Evolutionary conservation across 805 yeast genomes (phyloP), one percentile per base, ranked within the genome.

Genomic region (Priceomyces melissophilus): DNA sequence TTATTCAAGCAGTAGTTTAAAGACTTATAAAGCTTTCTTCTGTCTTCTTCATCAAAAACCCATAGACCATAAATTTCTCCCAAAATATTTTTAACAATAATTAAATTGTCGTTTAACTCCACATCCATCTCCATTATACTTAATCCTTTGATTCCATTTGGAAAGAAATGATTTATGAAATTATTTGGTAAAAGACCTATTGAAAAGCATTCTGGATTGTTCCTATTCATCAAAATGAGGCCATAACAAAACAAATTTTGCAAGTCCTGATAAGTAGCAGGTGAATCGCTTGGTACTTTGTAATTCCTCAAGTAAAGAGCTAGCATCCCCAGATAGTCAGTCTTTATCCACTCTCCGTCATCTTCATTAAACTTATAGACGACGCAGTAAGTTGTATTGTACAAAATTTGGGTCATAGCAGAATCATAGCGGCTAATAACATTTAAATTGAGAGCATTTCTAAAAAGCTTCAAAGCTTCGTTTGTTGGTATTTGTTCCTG

Each of bases 351-450:
- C 49, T 81, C 85, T 47, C 76, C 80, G 25, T 63, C 61, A 6
- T 62, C 69, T 14, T 71, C 69, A 48, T 76, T 77, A 64, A 77
- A 84, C 54, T 79, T 76, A 59, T 84, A 85, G 12, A 84, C 69
- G 26, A 84, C 86, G 41, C 85, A 80, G 57, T 84, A 87, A 11
- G 90, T 79, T 2, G 90, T 77, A 39, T 81, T 76, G 52, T 78
- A 82, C 32, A 84, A 62, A 25, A 85, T 67, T 54, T 82, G 87
- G 42, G 82, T 79, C 37, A 84, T 78, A 47, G 72, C 71, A 0
- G 90, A 85, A 49, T 85, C 95, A 54, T 85, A 85, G 45, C 89
- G 73, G 16, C 84, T 82, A 25, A 85, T 82, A 39, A 85, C 90
- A 55, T 84, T 85, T 63, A 76, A 84, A 37, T 85, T 83, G 35